Evolutionary conservation across 352 stramenopile genomes (phyloP), one percentile per base, ranked within the genome.

Genomic region (Thalassiosira hispida): DNA sequence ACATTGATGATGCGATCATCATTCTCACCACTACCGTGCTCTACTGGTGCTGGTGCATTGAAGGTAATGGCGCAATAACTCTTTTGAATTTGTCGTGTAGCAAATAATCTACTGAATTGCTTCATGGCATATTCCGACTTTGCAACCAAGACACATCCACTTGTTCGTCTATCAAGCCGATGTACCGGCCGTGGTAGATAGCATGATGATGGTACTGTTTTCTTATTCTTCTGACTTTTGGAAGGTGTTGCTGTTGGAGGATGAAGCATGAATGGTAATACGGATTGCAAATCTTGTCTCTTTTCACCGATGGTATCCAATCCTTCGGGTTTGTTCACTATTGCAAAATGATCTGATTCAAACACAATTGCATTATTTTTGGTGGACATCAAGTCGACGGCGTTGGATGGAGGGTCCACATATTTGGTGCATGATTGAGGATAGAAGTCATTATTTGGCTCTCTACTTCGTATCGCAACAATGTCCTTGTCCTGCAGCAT

Each of bases 271-370:
- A 85, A 85, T 52, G 68, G 68, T 8, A 85, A 66, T 16, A 61
- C 6, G 27, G 72, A 83, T 63, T 82, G 72, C 67, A 85, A 64
- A 59, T 85, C 73, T n/a, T 70, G 23, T 18, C 42, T 62, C n/a
- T 55, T 72, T n/a, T 44, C 40, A 31, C 69, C 68, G 25, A 84
- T 84, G 23, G 69, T 81, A 38, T 71, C 67, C 8, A 72, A 63
- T 20, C 33, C 53, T 69, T 80, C 69, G 0, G 76, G 76, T 49
- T 84, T 84, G 70, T 84, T 76, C 5, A 84, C 70, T 22, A 84
- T 46, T 20, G 76, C 76, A 25, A 84, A 60, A 14, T 60, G 12
- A 49, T 84, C 70, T 35, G 80, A 61, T 63, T 84, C 42, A 51
- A 51, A 51, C 42, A 22, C 42, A 23, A 51, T 51, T 51, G 42